Conservation (phyloP, 805 yeast species). For the Suhomyces sp. region DNA sequence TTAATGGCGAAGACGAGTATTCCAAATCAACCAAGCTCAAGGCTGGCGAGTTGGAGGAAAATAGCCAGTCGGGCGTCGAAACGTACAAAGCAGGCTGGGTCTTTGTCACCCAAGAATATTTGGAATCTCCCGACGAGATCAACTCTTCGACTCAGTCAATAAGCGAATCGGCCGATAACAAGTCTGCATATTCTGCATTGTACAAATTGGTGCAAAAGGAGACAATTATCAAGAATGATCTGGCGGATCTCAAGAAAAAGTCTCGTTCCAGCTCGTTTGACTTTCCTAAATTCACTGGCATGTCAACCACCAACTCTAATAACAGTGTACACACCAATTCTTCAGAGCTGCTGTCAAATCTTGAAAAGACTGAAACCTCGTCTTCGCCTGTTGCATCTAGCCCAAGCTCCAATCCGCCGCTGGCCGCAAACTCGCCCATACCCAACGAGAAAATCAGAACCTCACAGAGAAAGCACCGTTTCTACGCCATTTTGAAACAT, state of each 20-base stretch:
- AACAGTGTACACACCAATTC: neutral
- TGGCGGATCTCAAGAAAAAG: neutral
- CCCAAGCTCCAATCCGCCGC: neutral
- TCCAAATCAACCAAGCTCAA: conserved; percentile 34
- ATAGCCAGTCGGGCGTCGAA: conserved; percentile 56
- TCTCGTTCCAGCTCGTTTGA: conserved; percentile 10
- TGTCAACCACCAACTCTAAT: neutral
- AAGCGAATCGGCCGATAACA: conserved; percentile 40
- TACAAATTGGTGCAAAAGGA: conserved; percentile 52
- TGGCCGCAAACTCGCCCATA: neutral
- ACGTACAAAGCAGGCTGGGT: conserved; percentile 74
- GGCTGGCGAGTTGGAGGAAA: conserved; percentile 66
- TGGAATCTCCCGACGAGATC: conserved; percentile 45
- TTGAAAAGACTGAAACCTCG: neutral
- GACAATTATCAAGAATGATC: conserved; percentile 4
- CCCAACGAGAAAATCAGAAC: conserved; percentile 13
- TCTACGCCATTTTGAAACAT: conserved; percentile 72
- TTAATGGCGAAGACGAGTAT: conserved; percentile 21
- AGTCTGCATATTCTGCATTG: conserved; percentile 59
- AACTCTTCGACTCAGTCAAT: conserved; percentile 43
- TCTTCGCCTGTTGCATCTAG: neutral
- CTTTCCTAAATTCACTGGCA: conserved; percentile 1
- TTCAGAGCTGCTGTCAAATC: neutral
- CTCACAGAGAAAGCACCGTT: conserved; percentile 52
- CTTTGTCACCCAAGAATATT: conserved; percentile 74